These are phyloP conservation scores for Russula compacta DNA, from an alignment of 768 basidiomycete species.

Conservation along the genomic window DNA sequence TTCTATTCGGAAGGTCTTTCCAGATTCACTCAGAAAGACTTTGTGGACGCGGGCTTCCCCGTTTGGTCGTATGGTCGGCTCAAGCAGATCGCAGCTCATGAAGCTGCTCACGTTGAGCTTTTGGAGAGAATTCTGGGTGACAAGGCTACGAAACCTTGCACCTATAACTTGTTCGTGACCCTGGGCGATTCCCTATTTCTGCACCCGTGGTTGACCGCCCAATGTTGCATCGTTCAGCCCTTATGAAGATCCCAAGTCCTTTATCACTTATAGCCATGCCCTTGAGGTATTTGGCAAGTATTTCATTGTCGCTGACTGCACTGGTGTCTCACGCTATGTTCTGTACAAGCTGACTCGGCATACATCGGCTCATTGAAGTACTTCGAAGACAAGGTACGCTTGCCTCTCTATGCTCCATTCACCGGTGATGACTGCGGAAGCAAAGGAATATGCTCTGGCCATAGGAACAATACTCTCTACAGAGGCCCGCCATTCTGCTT, in stretches of 20 bases:
- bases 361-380: conserved; percentile 47
- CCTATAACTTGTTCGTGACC: conserved; percentile 28
- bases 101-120: conserved; percentile 34
- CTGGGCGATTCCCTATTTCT: not conserved
- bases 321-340: not conserved
- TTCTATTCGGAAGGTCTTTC: conserved; percentile 29
- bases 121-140: conserved; percentile 29
- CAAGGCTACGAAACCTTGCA: conserved; percentile 32
- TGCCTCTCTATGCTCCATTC: conserved; percentile 23
- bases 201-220: not conserved
- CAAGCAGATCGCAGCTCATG: conserved; percentile 34
- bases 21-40: conserved; percentile 32
- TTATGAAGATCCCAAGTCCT: conserved; percentile 37
- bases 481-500: conserved; percentile 57
- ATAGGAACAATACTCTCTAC: conserved; percentile 49
- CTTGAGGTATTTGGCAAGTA: conserved; percentile 43
- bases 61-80: conserved; percentile 30
- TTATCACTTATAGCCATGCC: conserved; percentile 40
- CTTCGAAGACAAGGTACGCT: conserved; percentile 35
- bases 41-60: conserved; percentile 30
- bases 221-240: conserved; percentile 26
- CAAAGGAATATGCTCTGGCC: conserved; percentile 37
- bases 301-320: not conserved
- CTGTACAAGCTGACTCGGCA: conserved; percentile 31
- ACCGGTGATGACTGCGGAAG: not conserved